These are phyloP conservation scores for Ailanthus altissimus DNA, from an alignment of 345 rosid species.

Conservation along the genomic window DNA sequence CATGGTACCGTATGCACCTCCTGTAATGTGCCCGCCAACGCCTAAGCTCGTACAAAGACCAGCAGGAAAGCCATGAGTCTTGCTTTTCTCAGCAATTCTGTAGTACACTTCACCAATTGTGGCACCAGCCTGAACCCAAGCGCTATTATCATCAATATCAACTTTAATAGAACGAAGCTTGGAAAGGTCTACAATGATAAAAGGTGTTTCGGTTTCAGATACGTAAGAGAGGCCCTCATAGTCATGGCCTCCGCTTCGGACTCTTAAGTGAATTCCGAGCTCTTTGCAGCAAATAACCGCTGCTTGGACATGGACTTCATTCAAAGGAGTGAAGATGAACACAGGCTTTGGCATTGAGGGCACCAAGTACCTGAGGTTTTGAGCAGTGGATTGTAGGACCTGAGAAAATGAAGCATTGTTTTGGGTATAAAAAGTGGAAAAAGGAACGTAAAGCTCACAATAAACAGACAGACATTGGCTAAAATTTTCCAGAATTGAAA, in stretches of 20 bases:
- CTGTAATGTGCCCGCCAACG: slow-evolving; percentile 31
- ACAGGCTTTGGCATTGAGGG: slow-evolving; percentile 30
- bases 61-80: slow-evolving; percentile 35
- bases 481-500: background rate
- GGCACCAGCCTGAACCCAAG: slow-evolving; percentile 47
- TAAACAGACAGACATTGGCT: slow-evolving; percentile 6
- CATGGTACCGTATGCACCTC: slow-evolving; percentile 27
- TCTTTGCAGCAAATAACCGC: slow-evolving; percentile 30
- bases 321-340: slow-evolving; percentile 28
- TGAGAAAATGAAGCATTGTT: slow-evolving; percentile 15
- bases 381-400: slow-evolving; percentile 14
- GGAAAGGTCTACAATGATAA: slow-evolving; percentile 34
- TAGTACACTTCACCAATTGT: slow-evolving; percentile 42
- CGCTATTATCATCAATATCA: slow-evolving; percentile 24
- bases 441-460: background rate
- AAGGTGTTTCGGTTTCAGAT: slow-evolving; percentile 30
- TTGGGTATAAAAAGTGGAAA: background rate
- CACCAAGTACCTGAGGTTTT: slow-evolving; percentile 21
- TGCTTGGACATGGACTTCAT: slow-evolving; percentile 32
- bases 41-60: slow-evolving; percentile 41
- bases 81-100: slow-evolving; percentile 25
- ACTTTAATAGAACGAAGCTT: slow-evolving; percentile 32
- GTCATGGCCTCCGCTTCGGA: slow-evolving; percentile 47
- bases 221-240: slow-evolving; percentile 39
- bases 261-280: slow-evolving; percentile 27